Evolutionary conservation across 345 rosid species (phyloP), one percentile per base, ranked within the genome.

Genomic region (Populus ilicifolia): DNA sequence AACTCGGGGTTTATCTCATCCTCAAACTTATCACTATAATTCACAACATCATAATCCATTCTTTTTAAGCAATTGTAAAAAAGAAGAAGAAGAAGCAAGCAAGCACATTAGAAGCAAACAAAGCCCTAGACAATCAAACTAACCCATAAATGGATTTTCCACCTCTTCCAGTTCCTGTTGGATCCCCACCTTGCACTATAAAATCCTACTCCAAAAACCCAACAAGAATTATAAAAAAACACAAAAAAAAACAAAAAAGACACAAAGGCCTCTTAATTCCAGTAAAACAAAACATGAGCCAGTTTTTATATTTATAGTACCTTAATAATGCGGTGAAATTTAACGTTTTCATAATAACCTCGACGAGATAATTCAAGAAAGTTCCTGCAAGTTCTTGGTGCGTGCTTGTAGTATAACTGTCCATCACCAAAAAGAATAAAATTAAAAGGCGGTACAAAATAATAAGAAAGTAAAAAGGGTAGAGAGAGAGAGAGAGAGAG

Each of bases 181-280:
- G 99, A 86, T 96, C 98, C 30, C 99, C 99, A 77, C 99, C 98
- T 89, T 96, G 98, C 74, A 96, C 95, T 21, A 96, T 91, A 86
- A 96, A 96, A 79, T 91, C 99, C 98, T 96, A 74, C 69, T 77
- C n/a, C 75, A 63, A 35, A 33, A 81, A 62, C 20, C 43, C 80
- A 63, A n/a, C 68, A 74, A 38, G 39, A 67, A 66, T n/a, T 38
- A 38, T 61, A 35, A 39, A n/a, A 1, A 4, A 25, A 41, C 33
- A n/a, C 67, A 8, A 33, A 59, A 36, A 25, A n/a, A 33, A 16
- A 8, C 18, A 44, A 5, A 30, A 68, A 10, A 73, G 27, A 71
- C 77, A 36, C 5, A 3, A 54, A 18, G n/a, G 59, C 43, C 23
- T 46, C 7, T 10, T 61, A 23, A 7, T 61, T 8, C 16, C 30